Conservation (phyloP, 1,284 basidiomycete species). For the Rhodotorula sp. region DNA sequence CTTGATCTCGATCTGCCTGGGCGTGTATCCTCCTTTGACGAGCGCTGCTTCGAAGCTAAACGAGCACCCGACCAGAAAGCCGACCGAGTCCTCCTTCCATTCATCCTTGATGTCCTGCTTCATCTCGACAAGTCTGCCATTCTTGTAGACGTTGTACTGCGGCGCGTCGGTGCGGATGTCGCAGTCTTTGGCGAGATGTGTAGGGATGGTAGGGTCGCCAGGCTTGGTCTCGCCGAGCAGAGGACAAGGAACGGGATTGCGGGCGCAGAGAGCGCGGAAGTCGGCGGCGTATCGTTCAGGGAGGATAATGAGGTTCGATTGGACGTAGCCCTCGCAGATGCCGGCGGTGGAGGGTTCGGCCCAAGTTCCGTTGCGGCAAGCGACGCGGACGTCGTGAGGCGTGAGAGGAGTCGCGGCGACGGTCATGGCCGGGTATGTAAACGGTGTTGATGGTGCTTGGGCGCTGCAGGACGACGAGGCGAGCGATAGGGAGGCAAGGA, state of each 20-base stretch:
- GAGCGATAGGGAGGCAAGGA: not conserved
- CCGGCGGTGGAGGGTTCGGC: constrained; percentile 10
- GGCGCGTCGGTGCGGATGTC: constrained; percentile 47
- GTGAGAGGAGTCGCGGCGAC: not conserved
- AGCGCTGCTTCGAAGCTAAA: constrained; percentile 47
- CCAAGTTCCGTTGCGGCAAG: constrained; percentile 17
- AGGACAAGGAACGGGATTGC: constrained; percentile 47
- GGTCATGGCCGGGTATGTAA: not conserved
- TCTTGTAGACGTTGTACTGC: constrained; percentile 43
- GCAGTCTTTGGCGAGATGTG: constrained; percentile 39
- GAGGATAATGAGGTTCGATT: constrained; percentile 47
- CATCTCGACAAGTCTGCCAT: constrained; percentile 9
- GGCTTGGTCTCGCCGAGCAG: constrained; percentile 45
- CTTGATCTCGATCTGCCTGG: constrained; percentile 42
- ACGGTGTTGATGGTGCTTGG: not conserved
- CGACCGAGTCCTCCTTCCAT: constrained; percentile 46
- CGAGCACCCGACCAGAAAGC: constrained; percentile 46
- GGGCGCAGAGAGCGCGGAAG: constrained; percentile 45
- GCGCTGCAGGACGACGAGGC: not conserved
- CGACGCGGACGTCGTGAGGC: constrained; percentile 13
- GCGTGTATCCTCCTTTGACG: constrained; percentile 25
- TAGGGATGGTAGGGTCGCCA: constrained; percentile 40
- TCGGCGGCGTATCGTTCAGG: constrained; percentile 44
- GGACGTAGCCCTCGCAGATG: constrained; percentile 40
- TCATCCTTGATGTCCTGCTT: constrained; percentile 35